These are phyloP conservation scores for Sclerotinia borealis DNA, from an alignment of 2,329 filamentous ascomycete genomes.

Conservation along the genomic window DNA sequence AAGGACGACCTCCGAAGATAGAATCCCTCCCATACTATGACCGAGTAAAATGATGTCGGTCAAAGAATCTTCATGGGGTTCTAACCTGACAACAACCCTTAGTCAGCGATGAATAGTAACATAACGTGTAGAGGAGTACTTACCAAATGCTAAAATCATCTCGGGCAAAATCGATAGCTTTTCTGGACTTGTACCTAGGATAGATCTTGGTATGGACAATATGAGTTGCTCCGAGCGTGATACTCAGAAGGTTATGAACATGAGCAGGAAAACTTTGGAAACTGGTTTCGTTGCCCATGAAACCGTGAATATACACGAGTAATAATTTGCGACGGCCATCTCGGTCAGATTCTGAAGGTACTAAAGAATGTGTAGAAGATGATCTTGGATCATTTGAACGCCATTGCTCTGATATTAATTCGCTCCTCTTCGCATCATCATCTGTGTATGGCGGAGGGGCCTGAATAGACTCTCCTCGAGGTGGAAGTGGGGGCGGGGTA, in stretches of 20 bases:
- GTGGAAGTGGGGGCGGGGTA: slow-evolving; percentile 27
- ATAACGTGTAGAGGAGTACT: slow-evolving; percentile 14
- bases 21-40: slow-evolving; percentile 83
- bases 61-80: slow-evolving; percentile 64
- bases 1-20: slow-evolving; percentile 73
- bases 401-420: slow-evolving; percentile 32
- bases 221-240: slow-evolving; percentile 64
- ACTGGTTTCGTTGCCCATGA: slow-evolving; percentile 81
- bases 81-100: slow-evolving; percentile 45
- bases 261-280: slow-evolving; percentile 86
- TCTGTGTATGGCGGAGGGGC: slow-evolving; percentile 29
- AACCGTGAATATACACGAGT: slow-evolving; percentile 82
- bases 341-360: slow-evolving; percentile 27
- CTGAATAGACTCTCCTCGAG: slow-evolving; percentile 19
- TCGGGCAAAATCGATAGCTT: slow-evolving; percentile 63
- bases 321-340: slow-evolving; percentile 52
- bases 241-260: slow-evolving; percentile 67
- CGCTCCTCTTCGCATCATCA: slow-evolving; percentile 25
- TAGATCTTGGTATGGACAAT: slow-evolving; percentile 83
- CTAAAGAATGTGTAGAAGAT: slow-evolving; percentile 32
- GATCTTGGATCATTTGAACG: slow-evolving; percentile 31
- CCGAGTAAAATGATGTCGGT: slow-evolving; percentile 80
- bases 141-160: slow-evolving; percentile 79
- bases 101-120: slow-evolving; percentile 16
- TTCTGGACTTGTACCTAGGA: slow-evolving; percentile 71